A percentile compares a stretch with the other conserved stretches of the same genome.
These are phyloP conservation scores for Hexamita inflata DNA, from an alignment of 208 protist species.

Conservation along the genomic window DNA sequence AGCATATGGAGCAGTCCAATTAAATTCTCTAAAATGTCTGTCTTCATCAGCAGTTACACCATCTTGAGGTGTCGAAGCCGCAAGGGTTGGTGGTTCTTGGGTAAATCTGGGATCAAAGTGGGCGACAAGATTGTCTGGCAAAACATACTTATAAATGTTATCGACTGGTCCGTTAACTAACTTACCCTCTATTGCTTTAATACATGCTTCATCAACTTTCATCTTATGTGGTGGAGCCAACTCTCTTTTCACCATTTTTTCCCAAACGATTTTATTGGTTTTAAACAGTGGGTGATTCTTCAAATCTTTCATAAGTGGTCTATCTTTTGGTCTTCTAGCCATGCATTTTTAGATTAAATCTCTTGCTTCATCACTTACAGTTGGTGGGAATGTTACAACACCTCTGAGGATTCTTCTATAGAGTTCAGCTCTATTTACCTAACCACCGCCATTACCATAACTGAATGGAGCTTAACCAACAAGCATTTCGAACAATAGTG, in stretches of 20 bases:
- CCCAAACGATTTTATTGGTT: constrained; percentile 24
- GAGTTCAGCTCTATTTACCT: not conserved
- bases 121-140: constrained; percentile 9
- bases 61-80: not conserved
- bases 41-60: constrained; percentile 5
- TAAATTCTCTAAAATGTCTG: constrained; percentile 15
- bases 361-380: not conserved
- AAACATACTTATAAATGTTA: constrained; percentile 11
- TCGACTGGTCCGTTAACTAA: not conserved
- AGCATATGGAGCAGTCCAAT: constrained; percentile 10
- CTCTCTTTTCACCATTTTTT: not conserved
- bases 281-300: constrained; percentile 15
- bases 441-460: not conserved
- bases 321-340: not conserved
- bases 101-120: constrained; percentile 27
- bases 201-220: not conserved
- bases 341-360: constrained; percentile 2
- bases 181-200: not conserved
- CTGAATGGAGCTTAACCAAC: constrained; percentile 19
- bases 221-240: constrained; percentile 1
- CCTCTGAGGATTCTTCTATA: constrained; percentile 16
- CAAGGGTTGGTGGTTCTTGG: not conserved
- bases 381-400: constrained; percentile 9
- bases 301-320: constrained; percentile 3
- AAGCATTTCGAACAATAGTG: constrained; percentile 28